Evolutionary conservation across 352 stramenopile genomes (phyloP).

Genomic region (Pythium guiyangense): DNA sequence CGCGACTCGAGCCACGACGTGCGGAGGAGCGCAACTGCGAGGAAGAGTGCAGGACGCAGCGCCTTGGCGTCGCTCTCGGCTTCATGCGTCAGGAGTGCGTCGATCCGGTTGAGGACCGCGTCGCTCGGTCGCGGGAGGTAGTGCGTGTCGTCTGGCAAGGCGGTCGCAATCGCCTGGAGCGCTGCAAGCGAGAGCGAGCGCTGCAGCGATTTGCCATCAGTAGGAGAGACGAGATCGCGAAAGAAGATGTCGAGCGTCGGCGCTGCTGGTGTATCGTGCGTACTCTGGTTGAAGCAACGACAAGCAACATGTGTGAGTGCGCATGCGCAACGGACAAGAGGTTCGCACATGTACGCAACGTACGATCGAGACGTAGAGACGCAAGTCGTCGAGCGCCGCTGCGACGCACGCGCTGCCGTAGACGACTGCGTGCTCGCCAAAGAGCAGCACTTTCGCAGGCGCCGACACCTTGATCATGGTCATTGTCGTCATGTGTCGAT

Average conservation of each 20-base stretch:
- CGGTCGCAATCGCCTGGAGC: slow-evolving; percentile 31
- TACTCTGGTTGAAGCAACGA: no score
- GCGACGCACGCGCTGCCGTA: slow-evolving; percentile 85
- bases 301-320: neutral
- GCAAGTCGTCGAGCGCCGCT: slow-evolving; percentile 75
- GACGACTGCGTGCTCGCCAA: slow-evolving; percentile 89
- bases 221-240: slow-evolving; percentile 38
- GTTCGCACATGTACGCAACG: slow-evolving; percentile 14
- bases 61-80: slow-evolving; percentile 33
- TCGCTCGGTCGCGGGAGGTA: slow-evolving; percentile 46
- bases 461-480: slow-evolving; percentile 49
- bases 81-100: slow-evolving; percentile 39
- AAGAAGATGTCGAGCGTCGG: slow-evolving; percentile 42
- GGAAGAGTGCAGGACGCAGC: slow-evolving; percentile 49
- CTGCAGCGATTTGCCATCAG: slow-evolving; percentile 23
- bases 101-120: slow-evolving; percentile 41
- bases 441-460: slow-evolving; percentile 87
- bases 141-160: slow-evolving; percentile 28
- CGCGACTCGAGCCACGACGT: slow-evolving; percentile 22
- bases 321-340: neutral
- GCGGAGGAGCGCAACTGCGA: slow-evolving; percentile 53
- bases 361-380: slow-evolving; percentile 77
- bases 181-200: slow-evolving; percentile 26
- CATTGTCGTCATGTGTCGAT: neutral
- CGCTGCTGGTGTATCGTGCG: neutral